Evolutionary conservation across 225 moss, liverwort and hornwort species (phyloP).

Genomic region (Polytrichum commune): DNA sequence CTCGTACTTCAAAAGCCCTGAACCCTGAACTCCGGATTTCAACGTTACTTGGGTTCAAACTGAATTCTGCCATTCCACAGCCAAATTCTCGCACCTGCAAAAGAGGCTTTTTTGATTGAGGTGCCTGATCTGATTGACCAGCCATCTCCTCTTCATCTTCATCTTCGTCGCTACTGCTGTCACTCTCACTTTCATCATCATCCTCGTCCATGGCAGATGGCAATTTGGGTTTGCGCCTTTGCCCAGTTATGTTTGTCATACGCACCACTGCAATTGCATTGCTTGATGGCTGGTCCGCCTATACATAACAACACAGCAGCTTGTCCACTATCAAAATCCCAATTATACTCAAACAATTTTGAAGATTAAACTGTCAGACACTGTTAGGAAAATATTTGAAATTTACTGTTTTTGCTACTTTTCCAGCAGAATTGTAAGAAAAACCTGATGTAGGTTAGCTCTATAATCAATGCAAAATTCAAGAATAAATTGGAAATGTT

Average conservation of each 20-base stretch:
- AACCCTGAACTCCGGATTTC: no score
- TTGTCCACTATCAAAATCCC: no score
- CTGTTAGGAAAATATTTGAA: no score
- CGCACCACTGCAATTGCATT: slow-evolving; percentile 77
- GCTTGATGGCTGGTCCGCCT: slow-evolving; percentile 79
- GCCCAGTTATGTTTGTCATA: slow-evolving; percentile 76
- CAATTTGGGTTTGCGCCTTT: slow-evolving; percentile 50
- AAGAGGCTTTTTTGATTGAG: slow-evolving; percentile 58
- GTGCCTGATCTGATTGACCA: slow-evolving; percentile 23
- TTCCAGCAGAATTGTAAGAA: no score
- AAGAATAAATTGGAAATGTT: no score
- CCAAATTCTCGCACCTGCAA: slow-evolving; percentile 47
- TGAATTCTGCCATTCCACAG: background rate
- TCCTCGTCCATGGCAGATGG: slow-evolving; percentile 66
- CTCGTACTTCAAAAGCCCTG: no score
- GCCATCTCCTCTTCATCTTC: slow-evolving; percentile 41
- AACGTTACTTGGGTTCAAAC: no score
- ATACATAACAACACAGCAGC: background rate
- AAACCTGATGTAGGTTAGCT: no score
- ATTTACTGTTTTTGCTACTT: no score
- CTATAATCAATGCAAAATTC: no score
- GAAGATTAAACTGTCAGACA: no score
- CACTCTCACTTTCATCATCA: slow-evolving; percentile 56
- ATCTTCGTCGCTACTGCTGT: slow-evolving; percentile 74
- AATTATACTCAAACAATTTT: no score